Base-by-base conservation (phyloP, 2,329 filamentous ascomycete species). In the Phialophora verrucosa region DNA sequence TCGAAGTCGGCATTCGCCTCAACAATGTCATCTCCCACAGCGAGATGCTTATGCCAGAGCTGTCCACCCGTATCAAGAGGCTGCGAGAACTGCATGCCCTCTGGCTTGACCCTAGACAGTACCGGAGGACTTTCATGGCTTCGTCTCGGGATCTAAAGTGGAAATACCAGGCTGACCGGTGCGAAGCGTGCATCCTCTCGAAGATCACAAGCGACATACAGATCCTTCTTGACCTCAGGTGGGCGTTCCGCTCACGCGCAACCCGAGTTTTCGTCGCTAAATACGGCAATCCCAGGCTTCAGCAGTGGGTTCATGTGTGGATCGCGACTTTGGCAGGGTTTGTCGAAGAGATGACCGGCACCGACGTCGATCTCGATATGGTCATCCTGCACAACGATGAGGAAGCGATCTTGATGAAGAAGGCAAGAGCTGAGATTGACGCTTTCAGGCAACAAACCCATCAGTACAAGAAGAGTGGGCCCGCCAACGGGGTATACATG, bases 121-220 rank as follows among this genome's bases (percentile, higher is more conserved):
- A 68, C 50, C 38, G 63, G 31, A 47, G 54, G 57, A 58, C 65
- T 5, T 69, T 67, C 51, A 27, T 55, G 35, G 27, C 53, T 38
- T 54, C 64, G 7, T 23, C 58, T 23, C 14, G 29, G 17, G 66
- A 35, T 35, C 62, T 56, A 63, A 70, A 72, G 12, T 71, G 72
- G 69, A 59, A 32, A 7, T 76, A 74, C 50, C 77, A 80, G 66
- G 64, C 60, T 23, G 76, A 78, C 56, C 58, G 66, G 8, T 81
- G 79, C 64, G 69, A 76, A 31, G 79, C 75, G 0, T 81, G 79
- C 54, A 78, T 80, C 57, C 50, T 81, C 10, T 70, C 74, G 6
- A 72, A 75, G 0, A 69, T 81, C 12, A 72, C 73, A 1, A 59
- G 65, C 0, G 66, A 77, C 56, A 70, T 73, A 3, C 49, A 68